phyloP scores from a whole-genome alignment of 441 rosid species.

The Adansonia grandidieri region DNA sequence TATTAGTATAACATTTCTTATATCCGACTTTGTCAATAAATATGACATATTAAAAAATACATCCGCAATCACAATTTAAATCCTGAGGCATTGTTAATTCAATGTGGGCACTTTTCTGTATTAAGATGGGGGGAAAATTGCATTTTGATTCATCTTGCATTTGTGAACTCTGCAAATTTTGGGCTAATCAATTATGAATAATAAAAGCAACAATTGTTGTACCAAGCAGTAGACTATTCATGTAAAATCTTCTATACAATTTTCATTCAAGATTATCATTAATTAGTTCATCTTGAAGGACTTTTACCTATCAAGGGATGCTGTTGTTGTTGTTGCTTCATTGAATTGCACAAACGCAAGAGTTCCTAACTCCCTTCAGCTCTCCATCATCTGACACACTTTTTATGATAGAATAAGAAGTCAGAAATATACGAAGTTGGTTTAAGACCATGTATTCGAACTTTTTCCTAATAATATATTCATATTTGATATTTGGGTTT shows the following conservation, averaged over 20 bases:
- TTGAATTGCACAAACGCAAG: slow-evolving; percentile 70
- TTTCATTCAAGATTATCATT: neutral
- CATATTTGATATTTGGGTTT: neutral
- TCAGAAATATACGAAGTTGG: slow-evolving; percentile 23
- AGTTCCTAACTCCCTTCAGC: slow-evolving; percentile 52
- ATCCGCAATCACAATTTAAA: no score
- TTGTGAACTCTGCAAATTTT: neutral
- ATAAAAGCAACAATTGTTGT: neutral
- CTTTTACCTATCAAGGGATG: neutral
- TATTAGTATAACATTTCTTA: no score
- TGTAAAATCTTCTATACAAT: neutral
- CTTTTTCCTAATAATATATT: neutral
- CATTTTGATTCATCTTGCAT: neutral
- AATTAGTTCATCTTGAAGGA: slow-evolving; percentile 9
- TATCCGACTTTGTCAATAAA: no score
- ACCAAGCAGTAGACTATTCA: neutral
- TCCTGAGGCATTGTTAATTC: neutral
- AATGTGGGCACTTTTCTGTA: neutral
- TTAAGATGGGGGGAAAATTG: neutral
- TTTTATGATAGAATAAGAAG: slow-evolving; percentile 26
- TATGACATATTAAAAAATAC: no score
- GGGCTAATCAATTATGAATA: neutral
- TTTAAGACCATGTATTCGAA: neutral
- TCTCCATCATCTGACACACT: slow-evolving; percentile 68
- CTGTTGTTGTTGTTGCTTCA: slow-evolving; percentile 32